phyloP scores from a whole-genome alignment of 1,139 yeast genomes.

The Spencermartinsiella ligniputridi region DNA sequence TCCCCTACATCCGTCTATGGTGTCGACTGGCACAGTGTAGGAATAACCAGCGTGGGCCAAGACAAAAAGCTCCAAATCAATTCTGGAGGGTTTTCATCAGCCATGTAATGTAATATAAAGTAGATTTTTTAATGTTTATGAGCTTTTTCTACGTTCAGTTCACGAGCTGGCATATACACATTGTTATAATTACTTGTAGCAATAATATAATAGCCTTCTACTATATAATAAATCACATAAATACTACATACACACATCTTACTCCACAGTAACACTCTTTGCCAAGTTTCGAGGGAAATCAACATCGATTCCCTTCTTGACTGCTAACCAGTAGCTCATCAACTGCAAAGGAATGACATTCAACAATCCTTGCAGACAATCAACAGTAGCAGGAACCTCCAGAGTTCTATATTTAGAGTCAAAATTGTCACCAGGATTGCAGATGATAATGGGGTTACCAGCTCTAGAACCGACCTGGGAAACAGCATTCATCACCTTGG shows the following conservation, averaged over 20 bases:
- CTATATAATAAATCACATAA: neutral
- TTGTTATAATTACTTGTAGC: neutral
- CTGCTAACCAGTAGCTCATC: slow-evolving; percentile 97
- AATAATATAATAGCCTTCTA: neutral
- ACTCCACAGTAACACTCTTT: slow-evolving; percentile 95
- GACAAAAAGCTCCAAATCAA: slow-evolving; percentile 91
- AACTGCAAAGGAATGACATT: slow-evolving; percentile 94
- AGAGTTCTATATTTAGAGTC: slow-evolving; percentile 45
- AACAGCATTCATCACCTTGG: slow-evolving; percentile 92
- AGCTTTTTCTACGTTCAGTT: no score
- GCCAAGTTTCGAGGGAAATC: slow-evolving; percentile 99
- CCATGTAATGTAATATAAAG: no score
- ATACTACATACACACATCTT: slow-evolving; percentile 18
- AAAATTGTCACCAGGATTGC: slow-evolving; percentile 74
- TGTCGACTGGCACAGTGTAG: slow-evolving; percentile 79
- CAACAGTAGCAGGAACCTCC: slow-evolving; percentile 93
- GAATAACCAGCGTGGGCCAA: slow-evolving; percentile 90
- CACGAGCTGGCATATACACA: no score
- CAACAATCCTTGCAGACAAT: slow-evolving; percentile 93
- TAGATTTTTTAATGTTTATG: no score
- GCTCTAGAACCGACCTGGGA: slow-evolving; percentile 97
- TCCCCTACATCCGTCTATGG: slow-evolving; percentile 65
- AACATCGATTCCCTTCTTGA: slow-evolving; percentile 90
- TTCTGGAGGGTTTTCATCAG: slow-evolving; percentile 16
- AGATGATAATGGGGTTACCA: slow-evolving; percentile 92